phyloP scores from a whole-genome alignment of 2,329 filamentous ascomycete species.

The Monilinia vaccinii-corymbosi region DNA sequence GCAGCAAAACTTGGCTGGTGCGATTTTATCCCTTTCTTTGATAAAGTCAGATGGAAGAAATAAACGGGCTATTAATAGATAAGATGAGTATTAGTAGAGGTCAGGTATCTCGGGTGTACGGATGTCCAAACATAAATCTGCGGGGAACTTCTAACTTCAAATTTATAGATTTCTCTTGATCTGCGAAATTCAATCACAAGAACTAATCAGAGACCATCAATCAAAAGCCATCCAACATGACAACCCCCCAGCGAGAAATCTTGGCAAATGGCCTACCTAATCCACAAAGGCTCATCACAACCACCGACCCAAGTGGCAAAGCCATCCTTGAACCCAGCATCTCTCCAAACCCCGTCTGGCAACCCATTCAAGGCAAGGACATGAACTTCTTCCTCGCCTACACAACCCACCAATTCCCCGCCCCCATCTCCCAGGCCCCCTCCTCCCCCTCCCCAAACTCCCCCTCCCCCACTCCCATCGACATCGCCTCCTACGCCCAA shows the following conservation, averaged over 20 bases:
- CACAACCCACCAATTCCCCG: slow-evolving; percentile 18
- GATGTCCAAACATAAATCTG: not conserved
- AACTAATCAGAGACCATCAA: not conserved
- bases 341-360: slow-evolving; percentile 11
- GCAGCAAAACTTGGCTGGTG: too few species aligned
- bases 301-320: slow-evolving; percentile 16
- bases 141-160: too few species aligned
- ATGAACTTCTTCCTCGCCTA: slow-evolving; percentile 23
- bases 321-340: slow-evolving; percentile 17
- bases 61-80: too few species aligned
- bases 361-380: slow-evolving; percentile 13
- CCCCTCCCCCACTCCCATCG: slow-evolving; percentile 6
- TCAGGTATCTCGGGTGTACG: not conserved
- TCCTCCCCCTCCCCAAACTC: not conserved
- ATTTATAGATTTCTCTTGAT: too few species aligned
- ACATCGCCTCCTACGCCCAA: slow-evolving; percentile 15
- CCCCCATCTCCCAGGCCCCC: not conserved
- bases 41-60: too few species aligned
- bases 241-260: not conserved
- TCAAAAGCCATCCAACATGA: not conserved
- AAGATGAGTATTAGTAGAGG: too few species aligned
- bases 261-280: slow-evolving; percentile 17
- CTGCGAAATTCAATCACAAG: too few species aligned
- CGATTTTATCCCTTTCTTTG: too few species aligned
- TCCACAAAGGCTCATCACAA: slow-evolving; percentile 21